These are phyloP conservation scores for Fusarium veterinarium DNA, from an alignment of 2,329 filamentous ascomycete genomes.

Conservation along the genomic window DNA sequence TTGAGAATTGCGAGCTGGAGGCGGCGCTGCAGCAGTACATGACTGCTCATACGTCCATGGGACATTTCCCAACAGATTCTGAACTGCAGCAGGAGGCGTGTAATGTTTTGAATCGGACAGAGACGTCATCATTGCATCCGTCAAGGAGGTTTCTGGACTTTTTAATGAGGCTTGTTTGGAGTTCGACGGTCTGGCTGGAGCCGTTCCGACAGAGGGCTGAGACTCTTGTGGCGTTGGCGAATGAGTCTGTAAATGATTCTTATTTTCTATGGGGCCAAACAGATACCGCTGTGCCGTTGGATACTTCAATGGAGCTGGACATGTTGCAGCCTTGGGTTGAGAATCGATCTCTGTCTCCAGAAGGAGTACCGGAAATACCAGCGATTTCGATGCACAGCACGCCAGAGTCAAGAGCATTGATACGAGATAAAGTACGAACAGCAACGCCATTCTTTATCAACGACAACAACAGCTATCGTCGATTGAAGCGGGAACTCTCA, in stretches of 20 bases:
- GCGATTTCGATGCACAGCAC: slow-evolving; percentile 5
- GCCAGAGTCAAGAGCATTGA: neutral
- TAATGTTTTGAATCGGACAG: slow-evolving; percentile 2
- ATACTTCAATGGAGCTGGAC: slow-evolving; percentile 20
- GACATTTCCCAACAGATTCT: slow-evolving; percentile 25
- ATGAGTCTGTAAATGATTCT: slow-evolving; percentile 7
- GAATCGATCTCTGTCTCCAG: slow-evolving; percentile 21
- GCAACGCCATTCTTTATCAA: slow-evolving; percentile 35
- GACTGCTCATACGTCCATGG: slow-evolving; percentile 15
- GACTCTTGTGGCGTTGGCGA: neutral
- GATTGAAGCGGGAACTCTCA: slow-evolving; percentile 25
- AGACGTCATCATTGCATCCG: slow-evolving; percentile 7
- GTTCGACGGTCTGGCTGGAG: slow-evolving; percentile 24
- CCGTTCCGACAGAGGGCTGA: slow-evolving; percentile 20
- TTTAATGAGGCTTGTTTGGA: slow-evolving; percentile 30
- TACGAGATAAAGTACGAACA: slow-evolving; percentile 28
- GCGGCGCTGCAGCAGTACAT: slow-evolving; percentile 26
- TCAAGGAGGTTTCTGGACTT: slow-evolving; percentile 30
- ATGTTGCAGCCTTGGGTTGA: slow-evolving; percentile 26
- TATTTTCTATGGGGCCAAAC: slow-evolving; percentile 14
- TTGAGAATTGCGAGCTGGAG: slow-evolving; percentile 37
- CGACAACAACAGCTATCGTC: slow-evolving; percentile 35
- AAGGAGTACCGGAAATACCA: slow-evolving; percentile 7
- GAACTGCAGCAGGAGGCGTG: slow-evolving; percentile 36
- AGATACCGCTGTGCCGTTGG: neutral